Conservation (phyloP, 2,329 filamentous ascomycete genomes). For the Curvularia lunata region DNA sequence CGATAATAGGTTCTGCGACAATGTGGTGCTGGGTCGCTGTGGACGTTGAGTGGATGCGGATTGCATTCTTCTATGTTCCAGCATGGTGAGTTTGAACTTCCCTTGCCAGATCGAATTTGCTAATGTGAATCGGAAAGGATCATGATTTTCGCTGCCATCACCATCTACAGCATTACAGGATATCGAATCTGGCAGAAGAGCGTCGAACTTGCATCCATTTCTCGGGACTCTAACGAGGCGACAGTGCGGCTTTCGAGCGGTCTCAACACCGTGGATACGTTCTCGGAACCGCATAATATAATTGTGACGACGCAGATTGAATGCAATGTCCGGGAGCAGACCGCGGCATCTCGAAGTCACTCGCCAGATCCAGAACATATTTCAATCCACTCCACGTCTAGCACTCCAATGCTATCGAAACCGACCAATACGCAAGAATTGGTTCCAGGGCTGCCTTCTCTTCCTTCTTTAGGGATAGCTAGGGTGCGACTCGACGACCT, state of each 20-base stretch:
- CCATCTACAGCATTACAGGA: slow-evolving; percentile 71
- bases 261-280: slow-evolving; percentile 52
- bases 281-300: slow-evolving; percentile 53
- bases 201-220: slow-evolving; percentile 54
- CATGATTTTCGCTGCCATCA: slow-evolving; percentile 65
- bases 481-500: slow-evolving; percentile 1
- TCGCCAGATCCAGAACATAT: slow-evolving; percentile 20
- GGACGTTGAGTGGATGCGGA: slow-evolving; percentile 73
- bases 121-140: slow-evolving; percentile 44
- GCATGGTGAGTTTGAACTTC: slow-evolving; percentile 60
- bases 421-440: not conserved
- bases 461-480: not conserved
- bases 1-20: slow-evolving; percentile 75
- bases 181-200: slow-evolving; percentile 71
- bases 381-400: slow-evolving; percentile 42
- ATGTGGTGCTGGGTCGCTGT: slow-evolving; percentile 81
- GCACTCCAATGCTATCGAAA: slow-evolving; percentile 26
- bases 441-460: not conserved
- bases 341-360: slow-evolving; percentile 11
- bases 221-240: slow-evolving; percentile 17
- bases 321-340: slow-evolving; percentile 60
- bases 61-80: slow-evolving; percentile 76
- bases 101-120: not conserved
- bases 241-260: not conserved
- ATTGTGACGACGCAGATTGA: slow-evolving; percentile 66